phyloP scores from a whole-genome alignment of 73 alveolate species.

The Durusdinium trenchii region DNA sequence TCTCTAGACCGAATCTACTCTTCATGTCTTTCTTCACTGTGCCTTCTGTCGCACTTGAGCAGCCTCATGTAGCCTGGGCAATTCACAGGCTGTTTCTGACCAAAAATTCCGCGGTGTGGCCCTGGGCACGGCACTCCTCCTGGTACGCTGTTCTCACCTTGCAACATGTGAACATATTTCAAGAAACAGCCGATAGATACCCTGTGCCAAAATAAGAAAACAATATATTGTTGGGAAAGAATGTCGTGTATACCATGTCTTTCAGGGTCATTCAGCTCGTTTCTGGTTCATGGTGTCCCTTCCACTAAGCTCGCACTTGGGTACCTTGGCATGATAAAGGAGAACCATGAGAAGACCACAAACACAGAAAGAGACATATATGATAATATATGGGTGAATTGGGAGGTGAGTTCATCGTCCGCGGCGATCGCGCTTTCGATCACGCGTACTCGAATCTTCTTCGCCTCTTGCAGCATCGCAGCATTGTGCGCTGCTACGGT shows the following conservation, averaged over 20 bases:
- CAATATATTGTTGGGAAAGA: too few species aligned
- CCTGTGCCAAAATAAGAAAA: not conserved
- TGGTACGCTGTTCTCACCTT: constrained; percentile 83
- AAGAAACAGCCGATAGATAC: not conserved
- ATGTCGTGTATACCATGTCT: too few species aligned
- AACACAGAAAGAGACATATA: too few species aligned
- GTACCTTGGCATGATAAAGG: too few species aligned
- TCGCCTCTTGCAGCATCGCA: constrained; percentile 91
- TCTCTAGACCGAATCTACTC: not conserved
- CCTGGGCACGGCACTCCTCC: constrained; percentile 67
- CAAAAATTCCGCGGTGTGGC: not conserved
- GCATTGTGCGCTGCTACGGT: constrained; percentile 94
- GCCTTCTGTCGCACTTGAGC: constrained; percentile 88
- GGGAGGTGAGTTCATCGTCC: too few species aligned
- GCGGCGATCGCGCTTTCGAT: not conserved
- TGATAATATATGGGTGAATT: too few species aligned
- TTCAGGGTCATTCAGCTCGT: too few species aligned
- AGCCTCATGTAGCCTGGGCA: constrained; percentile 66
- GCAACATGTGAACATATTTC: not conserved
- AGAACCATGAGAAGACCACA: too few species aligned
- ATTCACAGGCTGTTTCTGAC: not conserved
- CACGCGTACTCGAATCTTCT: not conserved
- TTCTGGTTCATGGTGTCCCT: not conserved
- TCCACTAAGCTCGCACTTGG: too few species aligned
- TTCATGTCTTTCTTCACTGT: not conserved